These are phyloP conservation scores for Metschnikowia amazonensis DNA, from an alignment of 805 yeast genomes.

Conservation along the genomic window DNA sequence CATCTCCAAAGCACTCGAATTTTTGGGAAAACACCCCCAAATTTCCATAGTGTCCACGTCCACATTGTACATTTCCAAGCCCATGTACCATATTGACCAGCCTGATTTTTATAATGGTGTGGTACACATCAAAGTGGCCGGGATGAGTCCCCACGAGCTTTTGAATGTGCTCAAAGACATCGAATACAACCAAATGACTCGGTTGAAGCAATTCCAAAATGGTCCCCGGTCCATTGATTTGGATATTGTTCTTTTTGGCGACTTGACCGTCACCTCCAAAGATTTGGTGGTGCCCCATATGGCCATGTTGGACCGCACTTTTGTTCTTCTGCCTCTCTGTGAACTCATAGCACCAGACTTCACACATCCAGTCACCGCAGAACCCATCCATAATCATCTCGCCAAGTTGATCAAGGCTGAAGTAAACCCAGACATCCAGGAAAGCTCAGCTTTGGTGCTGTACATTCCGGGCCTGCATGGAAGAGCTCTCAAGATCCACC, in stretches of 20 bases:
- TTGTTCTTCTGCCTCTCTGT: slow-evolving; percentile 84
- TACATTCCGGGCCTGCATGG: slow-evolving; percentile 41
- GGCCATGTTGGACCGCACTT: slow-evolving; percentile 82
- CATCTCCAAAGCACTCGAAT: slow-evolving; percentile 51
- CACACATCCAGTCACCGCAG: slow-evolving; percentile 83
- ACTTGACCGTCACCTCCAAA: slow-evolving; percentile 49
- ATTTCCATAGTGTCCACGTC: slow-evolving; percentile 61
- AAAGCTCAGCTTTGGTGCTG: slow-evolving; percentile 47
- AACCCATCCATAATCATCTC: slow-evolving; percentile 68
- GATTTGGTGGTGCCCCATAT: slow-evolving; percentile 79
- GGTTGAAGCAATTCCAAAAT: slow-evolving; percentile 78
- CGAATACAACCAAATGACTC: slow-evolving; percentile 65
- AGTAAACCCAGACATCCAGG: slow-evolving; percentile 44
- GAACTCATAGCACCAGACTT: slow-evolving; percentile 67
- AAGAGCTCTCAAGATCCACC: slow-evolving; percentile 37
- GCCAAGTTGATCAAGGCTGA: slow-evolving; percentile 39
- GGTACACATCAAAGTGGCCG: slow-evolving; percentile 55
- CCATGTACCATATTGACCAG: slow-evolving; percentile 87
- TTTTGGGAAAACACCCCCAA: slow-evolving; percentile 34
- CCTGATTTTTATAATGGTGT: slow-evolving; percentile 83
- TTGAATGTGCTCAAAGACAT: slow-evolving; percentile 62
- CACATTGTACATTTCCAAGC: slow-evolving; percentile 79
- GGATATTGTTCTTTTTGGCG: slow-evolving; percentile 76
- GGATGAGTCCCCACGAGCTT: slow-evolving; percentile 59
- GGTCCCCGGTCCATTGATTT: slow-evolving; percentile 92